A percentile compares a stretch with the other conserved stretches of the same genome.
phyloP scores from a whole-genome alignment of 2,329 filamentous ascomycete genomes.

The Scopulariopsis brevicaulis region DNA sequence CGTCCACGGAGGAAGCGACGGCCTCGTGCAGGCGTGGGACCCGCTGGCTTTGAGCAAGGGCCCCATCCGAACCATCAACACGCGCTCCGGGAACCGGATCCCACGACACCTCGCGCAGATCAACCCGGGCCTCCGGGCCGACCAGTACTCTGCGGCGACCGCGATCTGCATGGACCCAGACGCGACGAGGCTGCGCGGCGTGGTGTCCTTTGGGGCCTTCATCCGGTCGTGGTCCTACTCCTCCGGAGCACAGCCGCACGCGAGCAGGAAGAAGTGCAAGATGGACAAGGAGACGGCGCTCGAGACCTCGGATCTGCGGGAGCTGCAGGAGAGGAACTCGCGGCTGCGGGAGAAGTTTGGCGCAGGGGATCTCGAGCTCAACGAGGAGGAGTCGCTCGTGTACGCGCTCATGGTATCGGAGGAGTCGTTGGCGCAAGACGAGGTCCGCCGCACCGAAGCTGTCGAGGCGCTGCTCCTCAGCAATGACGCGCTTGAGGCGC shows the following conservation, averaged over 20 bases:
- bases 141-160: slow-evolving; percentile 70
- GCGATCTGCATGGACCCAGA: slow-evolving; percentile 83
- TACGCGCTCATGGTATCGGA: slow-evolving; percentile 58
- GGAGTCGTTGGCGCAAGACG: slow-evolving; percentile 45
- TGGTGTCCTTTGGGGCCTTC: slow-evolving; percentile 78
- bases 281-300: slow-evolving; percentile 50
- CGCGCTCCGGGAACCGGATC: slow-evolving; percentile 69
- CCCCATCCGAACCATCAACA: slow-evolving; percentile 78
- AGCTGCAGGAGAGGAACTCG: slow-evolving; percentile 70
- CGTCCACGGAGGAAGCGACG: slow-evolving; percentile 88
- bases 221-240: slow-evolving; percentile 92
- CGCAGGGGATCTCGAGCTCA: slow-evolving; percentile 57
- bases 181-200: slow-evolving; percentile 70
- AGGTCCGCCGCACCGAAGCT: slow-evolving; percentile 40
- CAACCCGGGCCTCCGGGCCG: slow-evolving; percentile 49
- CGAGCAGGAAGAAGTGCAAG: slow-evolving; percentile 55
- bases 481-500: slow-evolving; percentile 28
- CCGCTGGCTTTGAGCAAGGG: slow-evolving; percentile 70
- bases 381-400: slow-evolving; percentile 51
- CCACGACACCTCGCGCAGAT: slow-evolving; percentile 55
- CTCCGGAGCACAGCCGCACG: slow-evolving; percentile 64
- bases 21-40: slow-evolving; percentile 94
- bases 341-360: slow-evolving; percentile 69
- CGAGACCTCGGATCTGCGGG: slow-evolving; percentile 67
- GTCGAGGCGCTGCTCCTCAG: slow-evolving; percentile 12